Evolutionary conservation across 1,139 yeast genomes (phyloP).

Genomic region (Yamadazyma spencermartinsiae): DNA sequence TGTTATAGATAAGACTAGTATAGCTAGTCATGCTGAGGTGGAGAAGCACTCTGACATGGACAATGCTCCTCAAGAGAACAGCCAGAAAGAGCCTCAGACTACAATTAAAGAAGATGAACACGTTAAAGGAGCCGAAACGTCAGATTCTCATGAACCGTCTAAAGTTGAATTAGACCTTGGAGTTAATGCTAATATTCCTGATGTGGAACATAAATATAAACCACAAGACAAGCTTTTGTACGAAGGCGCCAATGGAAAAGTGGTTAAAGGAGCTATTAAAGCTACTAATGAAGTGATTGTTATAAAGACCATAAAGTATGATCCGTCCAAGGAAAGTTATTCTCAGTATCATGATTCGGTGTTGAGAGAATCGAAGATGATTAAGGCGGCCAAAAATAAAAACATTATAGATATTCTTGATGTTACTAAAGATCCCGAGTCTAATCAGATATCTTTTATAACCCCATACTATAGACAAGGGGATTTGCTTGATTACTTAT

Average conservation of each 20-base stretch:
- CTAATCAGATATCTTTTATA: constrained; percentile 27
- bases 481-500: constrained; percentile 46
- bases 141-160: neutral
- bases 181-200: no score
- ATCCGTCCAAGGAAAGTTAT: neutral
- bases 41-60: neutral
- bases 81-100: no score
- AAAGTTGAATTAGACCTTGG: no score
- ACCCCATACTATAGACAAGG: constrained; percentile 49
- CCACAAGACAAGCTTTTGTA: constrained; percentile 28
- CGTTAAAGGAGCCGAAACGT: no score
- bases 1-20: constrained; percentile 2
- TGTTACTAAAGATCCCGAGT: constrained; percentile 16
- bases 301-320: constrained; percentile 31
- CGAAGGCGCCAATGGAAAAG: constrained; percentile 48
- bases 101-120: no score
- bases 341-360: constrained; percentile 20
- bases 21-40: neutral
- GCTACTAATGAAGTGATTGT: constrained; percentile 22
- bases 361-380: constrained; percentile 29
- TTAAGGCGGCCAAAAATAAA: constrained; percentile 28
- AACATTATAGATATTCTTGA: constrained; percentile 33
- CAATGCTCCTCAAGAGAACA: neutral
- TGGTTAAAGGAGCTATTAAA: constrained; percentile 32
- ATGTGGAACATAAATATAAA: constrained; percentile 8